These are phyloP conservation scores for Cyathus striatus DNA, from an alignment of 768 basidiomycete genomes.

Conservation along the genomic window DNA sequence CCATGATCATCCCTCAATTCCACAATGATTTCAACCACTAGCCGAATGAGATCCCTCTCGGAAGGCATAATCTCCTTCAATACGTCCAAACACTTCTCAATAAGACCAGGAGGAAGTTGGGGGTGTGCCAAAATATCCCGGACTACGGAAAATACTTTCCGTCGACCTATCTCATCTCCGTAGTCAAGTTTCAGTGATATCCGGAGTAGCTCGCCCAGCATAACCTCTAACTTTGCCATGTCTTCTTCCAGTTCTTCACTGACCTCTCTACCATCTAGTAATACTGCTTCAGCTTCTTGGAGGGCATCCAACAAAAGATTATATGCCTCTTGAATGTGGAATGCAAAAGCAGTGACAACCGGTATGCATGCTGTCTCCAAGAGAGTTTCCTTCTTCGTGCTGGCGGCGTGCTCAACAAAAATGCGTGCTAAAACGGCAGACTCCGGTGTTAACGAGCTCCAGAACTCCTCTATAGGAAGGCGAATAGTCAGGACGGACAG, in stretches of 20 bases:
- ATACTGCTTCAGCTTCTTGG: slow-evolving; percentile 33
- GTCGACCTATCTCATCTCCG: slow-evolving; percentile 88
- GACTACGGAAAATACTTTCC: slow-evolving; percentile 87
- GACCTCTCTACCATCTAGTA: slow-evolving; percentile 34
- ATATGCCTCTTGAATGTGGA: slow-evolving; percentile 74
- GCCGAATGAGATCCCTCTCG: slow-evolving; percentile 51
- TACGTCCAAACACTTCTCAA: slow-evolving; percentile 81
- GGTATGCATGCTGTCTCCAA: slow-evolving; percentile 71
- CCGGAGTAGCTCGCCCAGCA: slow-evolving; percentile 76
- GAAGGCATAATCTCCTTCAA: slow-evolving; percentile 75
- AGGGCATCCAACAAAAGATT: slow-evolving; percentile 46
- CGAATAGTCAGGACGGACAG: not conserved
- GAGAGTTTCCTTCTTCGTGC: slow-evolving; percentile 52
- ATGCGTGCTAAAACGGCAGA: slow-evolving; percentile 79
- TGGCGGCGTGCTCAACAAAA: slow-evolving; percentile 77
- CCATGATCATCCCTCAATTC: slow-evolving; percentile 29
- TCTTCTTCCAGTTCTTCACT: slow-evolving; percentile 52
- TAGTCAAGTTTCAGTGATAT: slow-evolving; percentile 86
- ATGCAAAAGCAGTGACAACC: slow-evolving; percentile 90
- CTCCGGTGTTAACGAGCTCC: slow-evolving; percentile 72
- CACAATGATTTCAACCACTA: slow-evolving; percentile 31
- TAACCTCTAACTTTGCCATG: slow-evolving; percentile 59
- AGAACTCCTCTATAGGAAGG: slow-evolving; percentile 56
- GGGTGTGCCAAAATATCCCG: slow-evolving; percentile 89
- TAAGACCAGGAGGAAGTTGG: slow-evolving; percentile 70